Base-by-base conservation (phyloP, 495 filamentous ascomycete genomes). In the Penicillium simplicissimum region DNA sequence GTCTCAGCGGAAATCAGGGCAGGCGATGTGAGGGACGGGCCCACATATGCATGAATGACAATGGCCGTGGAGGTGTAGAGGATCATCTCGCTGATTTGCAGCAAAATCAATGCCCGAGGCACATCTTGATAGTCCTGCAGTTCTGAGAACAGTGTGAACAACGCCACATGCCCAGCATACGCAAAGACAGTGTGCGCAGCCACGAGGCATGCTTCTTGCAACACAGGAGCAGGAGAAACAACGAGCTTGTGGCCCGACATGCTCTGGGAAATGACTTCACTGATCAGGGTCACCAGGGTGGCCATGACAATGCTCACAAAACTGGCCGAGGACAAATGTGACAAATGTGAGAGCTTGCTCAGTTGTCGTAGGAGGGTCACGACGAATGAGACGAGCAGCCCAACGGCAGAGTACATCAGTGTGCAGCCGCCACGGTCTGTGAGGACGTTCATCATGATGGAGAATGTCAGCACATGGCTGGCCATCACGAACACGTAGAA, bases 111-210 rank as follows among this genome's bases (percentile, higher is more conserved):
- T 3, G 88, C 79, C 71, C 87, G 87, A n/a, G 76, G 76, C 59
- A 81, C 89, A 62, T 88, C 82, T n/a, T 69, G 64, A 2, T 86
- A 84, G 0, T 83, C 81, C 63, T 84, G 81, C 75, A 91, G 83
- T 69, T 92, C 89, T 49, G 85, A 84, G 68, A 88, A 88, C 67
- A 92, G 85, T 47, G 77, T 82, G 76, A 91, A 88, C 69, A 89
- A 86, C 67, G 87, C 81, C 65, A 88, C 75, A 79, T 89, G 79
- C 55, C 88, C 75, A 75, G 87, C 82, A 69, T 70, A 71, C 14
- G 74, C 68, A 58, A 74, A 71, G 9, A 71, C 59, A 17, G 73
- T 57, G 47, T 73, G 70, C n/a, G 70, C 64, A 28, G 71, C 52
- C 8, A 66, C 70, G 21, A 73, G 64, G 31, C 62, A 74, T 83